Evolutionary conservation across 1,284 basidiomycete genomes (phyloP).

Genomic region (Cronartium quercuum): DNA sequence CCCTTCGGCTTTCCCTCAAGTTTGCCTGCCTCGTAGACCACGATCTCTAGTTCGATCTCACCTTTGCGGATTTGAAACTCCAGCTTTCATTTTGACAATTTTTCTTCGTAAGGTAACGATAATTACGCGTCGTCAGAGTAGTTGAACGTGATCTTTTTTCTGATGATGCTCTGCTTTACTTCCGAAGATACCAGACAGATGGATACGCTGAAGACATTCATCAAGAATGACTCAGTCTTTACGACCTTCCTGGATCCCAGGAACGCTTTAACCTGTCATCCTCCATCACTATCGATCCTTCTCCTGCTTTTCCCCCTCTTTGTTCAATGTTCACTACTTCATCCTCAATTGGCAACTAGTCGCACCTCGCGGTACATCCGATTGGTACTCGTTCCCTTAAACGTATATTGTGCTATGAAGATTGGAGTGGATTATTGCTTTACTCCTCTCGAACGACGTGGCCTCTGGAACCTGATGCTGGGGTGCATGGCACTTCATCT

Average conservation of each 20-base stretch:
- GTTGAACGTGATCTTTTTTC: too few species aligned
- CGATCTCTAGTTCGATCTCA: too few species aligned
- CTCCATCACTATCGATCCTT: not conserved
- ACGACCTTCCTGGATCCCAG: not conserved
- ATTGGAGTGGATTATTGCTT: constrained; percentile 14
- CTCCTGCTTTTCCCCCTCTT: not conserved
- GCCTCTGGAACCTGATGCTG: not conserved
- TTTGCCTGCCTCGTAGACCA: too few species aligned
- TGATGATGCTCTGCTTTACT: too few species aligned
- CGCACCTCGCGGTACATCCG: not conserved
- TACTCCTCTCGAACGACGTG: not conserved
- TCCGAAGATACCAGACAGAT: too few species aligned
- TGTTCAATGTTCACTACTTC: constrained; percentile 1
- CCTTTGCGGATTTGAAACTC: too few species aligned
- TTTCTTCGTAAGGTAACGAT: too few species aligned
- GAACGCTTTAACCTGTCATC: not conserved
- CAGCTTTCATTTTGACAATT: too few species aligned
- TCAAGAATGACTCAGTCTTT: not conserved
- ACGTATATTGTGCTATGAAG: not conserved
- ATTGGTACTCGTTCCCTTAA: not conserved
- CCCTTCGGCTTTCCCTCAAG: too few species aligned
- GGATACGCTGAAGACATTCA: not conserved
- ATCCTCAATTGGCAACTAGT: not conserved
- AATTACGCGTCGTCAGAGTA: too few species aligned
- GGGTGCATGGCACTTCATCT: not conserved